Base-by-base conservation (phyloP, 768 basidiomycete genomes). In the Lentinula edodes region DNA sequence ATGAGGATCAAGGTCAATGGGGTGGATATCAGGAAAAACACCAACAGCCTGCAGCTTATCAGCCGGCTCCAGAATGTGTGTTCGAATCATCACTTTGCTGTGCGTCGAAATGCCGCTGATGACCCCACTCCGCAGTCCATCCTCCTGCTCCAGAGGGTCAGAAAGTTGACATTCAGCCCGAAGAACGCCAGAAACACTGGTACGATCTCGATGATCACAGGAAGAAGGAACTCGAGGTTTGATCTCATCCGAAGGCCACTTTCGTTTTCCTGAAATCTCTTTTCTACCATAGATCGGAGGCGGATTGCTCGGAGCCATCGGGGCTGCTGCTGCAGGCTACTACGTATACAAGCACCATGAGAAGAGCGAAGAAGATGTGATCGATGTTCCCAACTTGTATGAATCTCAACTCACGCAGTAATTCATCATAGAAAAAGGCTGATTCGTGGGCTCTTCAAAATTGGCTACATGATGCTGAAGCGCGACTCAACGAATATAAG, bases 171-270 rank as follows among this genome's bases (percentile, higher is more conserved):
- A 66, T 75, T 28, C 65, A 70, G 42, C 74, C 78, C 16, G 79
- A 83, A 59, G 80, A 83, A 52, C 73, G 79, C 43, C 75, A 84
- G 72, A 78, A 81, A 63, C 73, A 78, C 61, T 88, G 86, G 86
- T 81, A 73, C 60, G 80, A 81, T 60, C 63, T 83, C n/a, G 76
- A 80, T 54, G 83, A 83, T 4, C 67, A 83, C 1, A 78, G 72
- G 64, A 89, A 86, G 79, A 77, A 85, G 64, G 71, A 85, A 63
- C 75, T 88, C 39, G 81, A 82, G 75, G 87, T 87, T 57, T 45
- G 69, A 65, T 2, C 13, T 61, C 42, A 18, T 38, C 55, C 20
- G 32, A 52, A 36, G 12, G 32, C 32, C 57, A n/a, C 23, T 42
- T n/a, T n/a, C 51, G 20, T 23, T n/a, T 12, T 32, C 42, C 58